A percentile compares a stretch with the other conserved stretches of the same genome.
These are phyloP conservation scores for Schizopora paradoxa DNA, from an alignment of 1,284 basidiomycete genomes.

Conservation along the genomic window DNA sequence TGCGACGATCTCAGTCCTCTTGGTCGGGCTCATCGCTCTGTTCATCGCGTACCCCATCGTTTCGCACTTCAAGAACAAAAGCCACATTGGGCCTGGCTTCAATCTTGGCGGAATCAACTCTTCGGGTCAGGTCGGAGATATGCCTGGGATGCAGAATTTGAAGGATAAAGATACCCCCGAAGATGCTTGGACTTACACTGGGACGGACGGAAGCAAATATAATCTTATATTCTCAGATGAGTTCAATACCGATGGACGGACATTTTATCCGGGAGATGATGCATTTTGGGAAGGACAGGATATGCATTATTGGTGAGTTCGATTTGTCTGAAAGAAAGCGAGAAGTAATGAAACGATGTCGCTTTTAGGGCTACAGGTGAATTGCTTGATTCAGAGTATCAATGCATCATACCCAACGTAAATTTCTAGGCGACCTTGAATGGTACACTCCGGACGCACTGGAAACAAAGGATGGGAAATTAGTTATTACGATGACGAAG, in stretches of 20 bases:
- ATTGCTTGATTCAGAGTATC: neutral
- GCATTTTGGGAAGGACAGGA: constrained; percentile 74
- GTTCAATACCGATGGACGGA: constrained; percentile 75
- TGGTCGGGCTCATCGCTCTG: constrained; percentile 18
- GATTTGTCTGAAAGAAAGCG: neutral
- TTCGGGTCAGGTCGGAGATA: constrained; percentile 38
- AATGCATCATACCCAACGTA: constrained; percentile 36
- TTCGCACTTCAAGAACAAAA: constrained; percentile 22
- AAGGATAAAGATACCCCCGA: constrained; percentile 70
- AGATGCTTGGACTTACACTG: constrained; percentile 46
- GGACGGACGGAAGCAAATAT: constrained; percentile 71
- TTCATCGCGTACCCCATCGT: constrained; percentile 22
- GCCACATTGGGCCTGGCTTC: constrained; percentile 26
- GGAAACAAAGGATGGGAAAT: constrained; percentile 64
- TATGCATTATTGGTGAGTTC: constrained; percentile 63
- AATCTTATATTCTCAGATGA: constrained; percentile 90
- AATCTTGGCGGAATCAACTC: constrained; percentile 34
- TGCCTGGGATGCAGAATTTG: constrained; percentile 28
- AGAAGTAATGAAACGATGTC: neutral
- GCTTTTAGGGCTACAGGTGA: constrained; percentile 3
- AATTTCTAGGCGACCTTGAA: constrained; percentile 80
- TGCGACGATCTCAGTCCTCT: constrained; percentile 18
- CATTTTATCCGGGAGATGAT: constrained; percentile 77
- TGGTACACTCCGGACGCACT: constrained; percentile 79
- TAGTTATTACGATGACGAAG: constrained; percentile 72